Base-by-base conservation (phyloP, 2,329 filamentous ascomycete genomes). In the Trichoderma oligosporum region DNA sequence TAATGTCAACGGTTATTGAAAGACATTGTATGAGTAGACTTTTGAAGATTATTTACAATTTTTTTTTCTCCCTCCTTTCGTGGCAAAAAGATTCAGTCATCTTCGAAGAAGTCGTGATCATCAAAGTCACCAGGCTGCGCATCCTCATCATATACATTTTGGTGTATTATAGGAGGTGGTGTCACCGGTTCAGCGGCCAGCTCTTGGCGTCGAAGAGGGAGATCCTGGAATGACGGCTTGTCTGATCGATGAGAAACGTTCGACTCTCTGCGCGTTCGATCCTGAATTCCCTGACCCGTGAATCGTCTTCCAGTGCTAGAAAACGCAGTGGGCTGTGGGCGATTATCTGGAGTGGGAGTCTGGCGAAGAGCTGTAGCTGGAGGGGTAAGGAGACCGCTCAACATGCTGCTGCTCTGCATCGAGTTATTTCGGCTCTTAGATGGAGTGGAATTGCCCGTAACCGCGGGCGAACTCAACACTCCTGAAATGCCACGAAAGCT, bases 301-400 rank as follows among this genome's bases (percentile, higher is more conserved):
- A 79, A 82, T 20, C 83, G 78, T 27, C 82, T 80, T 18, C 83
- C 82, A 0, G 82, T 86, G 61, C 73, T 82, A 11, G 78, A 74
- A 64, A 86, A 86, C 1, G 84, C 83, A 0, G 83, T 85, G 3
- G 83, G 81, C 62, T 85, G 83, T 20, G 71, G 65, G 57, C 70
- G 69, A 55, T 61, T 67, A 33, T 72, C 70, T 24, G 66, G 65
- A 3, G 78, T 74, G 0, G 84, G 81, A 2, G 80, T 83, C 62
- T 84, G 84, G 41, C 88, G 86, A 46, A 87, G 71, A 55, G 84
- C 83, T 4, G 88, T 91, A 27, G 87, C 84, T 4, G 92, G 93
- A n/a, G 93, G 92, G 1, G 93, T 97, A 78, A 97, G 80, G 20
- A 96, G 82, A 1, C 92, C 92, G 0, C 87, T 87, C 18, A 92